Base-by-base conservation (phyloP, 2,329 filamentous ascomycete genomes). In the Fonsecaea multimorphosa region DNA sequence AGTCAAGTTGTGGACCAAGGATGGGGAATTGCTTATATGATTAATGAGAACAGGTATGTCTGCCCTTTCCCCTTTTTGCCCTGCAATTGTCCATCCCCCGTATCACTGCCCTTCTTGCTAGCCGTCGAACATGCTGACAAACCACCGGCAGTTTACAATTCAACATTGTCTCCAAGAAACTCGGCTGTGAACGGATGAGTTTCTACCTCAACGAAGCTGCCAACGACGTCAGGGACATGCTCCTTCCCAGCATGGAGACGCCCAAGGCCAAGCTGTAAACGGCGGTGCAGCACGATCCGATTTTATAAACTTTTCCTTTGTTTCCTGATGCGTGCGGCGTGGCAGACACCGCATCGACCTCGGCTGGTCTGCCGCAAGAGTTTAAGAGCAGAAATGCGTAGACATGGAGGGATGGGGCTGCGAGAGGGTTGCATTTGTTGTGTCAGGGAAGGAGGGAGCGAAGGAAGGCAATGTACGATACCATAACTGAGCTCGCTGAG, bases 11-110 rank as follows among this genome's bases (percentile, higher is more conserved):
- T 98, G 62, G 93, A 98, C 75, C 91, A 90, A 67, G 95, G 95
- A 32, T 99, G 95, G 80, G 95, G 95, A 71, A 96, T 99, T 76
- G 95, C 95, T 44, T 99, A 99, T 78, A 99, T 99, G 95, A 98
- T 99, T 78, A 99, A 99, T 77, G 94, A 98, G 85, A 96, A 97
- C 80, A 93, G 88, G 90, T 92, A 76, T 78, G 83, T 75, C 34
- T 27, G 51, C 29, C 12, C 34, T 38, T 46, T 12, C 40, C n/a
- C 16, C 14, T 59, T 51, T 51, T 22, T 32, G 27, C 29, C 27
- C 14, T 34, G 32, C 27, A n/a, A 12, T 24, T n/a, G 49, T 52
- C 12, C 22, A 49, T 3, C 11, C 38, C 5, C 34, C 34, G 1
- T 38, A 12, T 12, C 19, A 46, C 40, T 46, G 24, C n/a, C 8